Conservation (phyloP, 805 yeast genomes). For the Ascoidea tarda region DNA sequence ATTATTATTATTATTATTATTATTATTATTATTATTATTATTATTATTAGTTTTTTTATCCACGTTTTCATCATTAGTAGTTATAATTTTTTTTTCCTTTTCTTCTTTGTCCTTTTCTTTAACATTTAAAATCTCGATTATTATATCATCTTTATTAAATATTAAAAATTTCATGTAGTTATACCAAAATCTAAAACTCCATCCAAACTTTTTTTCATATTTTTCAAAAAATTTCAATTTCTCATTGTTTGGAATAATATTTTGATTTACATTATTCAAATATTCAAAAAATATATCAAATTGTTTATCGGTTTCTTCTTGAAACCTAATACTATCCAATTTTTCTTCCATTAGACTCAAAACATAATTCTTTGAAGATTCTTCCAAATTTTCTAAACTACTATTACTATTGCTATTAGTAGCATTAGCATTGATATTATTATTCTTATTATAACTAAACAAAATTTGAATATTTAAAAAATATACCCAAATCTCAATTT, state of each 20-base stretch:
- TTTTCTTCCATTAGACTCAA: constrained; percentile 2
- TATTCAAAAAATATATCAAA: constrained; percentile 19
- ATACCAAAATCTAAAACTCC: constrained; percentile 8
- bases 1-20: too few species aligned
- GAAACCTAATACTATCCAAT: background rate
- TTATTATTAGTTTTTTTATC: background rate
- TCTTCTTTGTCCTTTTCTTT: background rate
- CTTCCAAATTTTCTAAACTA: background rate
- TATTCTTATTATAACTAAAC: background rate
- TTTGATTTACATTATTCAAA: constrained; percentile 17
- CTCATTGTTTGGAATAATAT: constrained; percentile 23
- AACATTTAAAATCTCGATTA: background rate
- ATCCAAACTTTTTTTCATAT: constrained; percentile 16
- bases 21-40: background rate
- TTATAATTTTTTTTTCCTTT: background rate
- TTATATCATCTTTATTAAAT: constrained; percentile 2
- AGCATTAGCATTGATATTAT: background rate
- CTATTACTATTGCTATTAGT: background rate
- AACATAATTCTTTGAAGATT: constrained; percentile 1
- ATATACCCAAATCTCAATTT: constrained; percentile 4
- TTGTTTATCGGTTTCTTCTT: background rate
- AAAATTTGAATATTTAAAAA: constrained; percentile 7
- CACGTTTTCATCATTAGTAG: background rate
- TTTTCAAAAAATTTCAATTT: constrained; percentile 16
- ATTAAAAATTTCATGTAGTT: constrained; percentile 4